phyloP scores from a whole-genome alignment of 2,329 filamentous ascomycete genomes.

The Pyrenochaeta sp. region DNA sequence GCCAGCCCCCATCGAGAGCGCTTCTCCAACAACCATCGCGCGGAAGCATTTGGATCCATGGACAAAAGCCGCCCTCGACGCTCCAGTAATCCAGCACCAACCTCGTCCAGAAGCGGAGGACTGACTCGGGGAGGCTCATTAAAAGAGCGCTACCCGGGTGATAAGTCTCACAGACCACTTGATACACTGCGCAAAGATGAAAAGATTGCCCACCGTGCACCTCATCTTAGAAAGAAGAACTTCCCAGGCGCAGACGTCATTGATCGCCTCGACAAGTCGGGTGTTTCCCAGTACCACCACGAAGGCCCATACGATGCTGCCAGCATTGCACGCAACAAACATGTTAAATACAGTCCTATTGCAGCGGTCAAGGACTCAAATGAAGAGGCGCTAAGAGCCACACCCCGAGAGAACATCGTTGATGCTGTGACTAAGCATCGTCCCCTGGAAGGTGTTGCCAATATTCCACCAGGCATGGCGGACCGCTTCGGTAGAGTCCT shows the following conservation, averaged over 20 bases:
- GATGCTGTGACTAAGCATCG: constrained; percentile 78
- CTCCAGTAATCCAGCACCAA: constrained; percentile 40
- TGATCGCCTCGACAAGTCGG: constrained; percentile 76
- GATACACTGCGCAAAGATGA: constrained; percentile 71
- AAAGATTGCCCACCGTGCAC: constrained; percentile 71
- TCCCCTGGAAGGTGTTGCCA: constrained; percentile 81
- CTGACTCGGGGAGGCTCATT: constrained; percentile 61
- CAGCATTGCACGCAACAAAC: constrained; percentile 74
- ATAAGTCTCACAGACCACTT: constrained; percentile 71
- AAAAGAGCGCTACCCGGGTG: constrained; percentile 68
- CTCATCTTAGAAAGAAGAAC: constrained; percentile 71
- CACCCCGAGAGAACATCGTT: constrained; percentile 77
- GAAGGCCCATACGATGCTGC: constrained; percentile 90
- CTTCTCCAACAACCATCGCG: constrained; percentile 43
- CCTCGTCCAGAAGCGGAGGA: constrained; percentile 31
- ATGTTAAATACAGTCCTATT: constrained; percentile 71
- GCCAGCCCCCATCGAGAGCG: constrained; percentile 59
- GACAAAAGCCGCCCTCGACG: constrained; percentile 42
- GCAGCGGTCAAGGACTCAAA: constrained; percentile 79
- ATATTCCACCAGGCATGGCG: constrained; percentile 74
- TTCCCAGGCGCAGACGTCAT: constrained; percentile 78
- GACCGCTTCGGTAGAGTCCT: constrained; percentile 76
- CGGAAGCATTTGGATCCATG: constrained; percentile 42
- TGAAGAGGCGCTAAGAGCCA: constrained; percentile 79
- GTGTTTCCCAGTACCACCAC: constrained; percentile 79